A percentile compares a stretch with the other conserved stretches of the same genome.
Evolutionary conservation across 2,329 filamentous ascomycete species (phyloP).

Genomic region (Orbilia blumenaviensis): DNA sequence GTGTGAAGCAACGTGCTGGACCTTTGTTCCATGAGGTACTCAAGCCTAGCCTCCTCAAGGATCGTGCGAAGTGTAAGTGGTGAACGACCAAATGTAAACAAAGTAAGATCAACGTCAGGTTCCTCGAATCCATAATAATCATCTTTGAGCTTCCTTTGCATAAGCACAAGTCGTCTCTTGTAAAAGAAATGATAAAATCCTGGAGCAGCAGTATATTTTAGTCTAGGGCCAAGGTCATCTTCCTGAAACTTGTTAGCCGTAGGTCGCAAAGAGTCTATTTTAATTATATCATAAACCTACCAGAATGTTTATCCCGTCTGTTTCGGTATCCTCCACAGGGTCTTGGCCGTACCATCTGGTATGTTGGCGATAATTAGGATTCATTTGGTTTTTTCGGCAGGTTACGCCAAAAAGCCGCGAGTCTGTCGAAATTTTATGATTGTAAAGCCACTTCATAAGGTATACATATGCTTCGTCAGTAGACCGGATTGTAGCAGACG

Average conservation of each 20-base stretch:
- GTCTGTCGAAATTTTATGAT: conserved; percentile 57
- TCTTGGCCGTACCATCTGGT: conserved; percentile 36
- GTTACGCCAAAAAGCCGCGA: conserved; percentile 58
- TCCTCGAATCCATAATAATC: conserved; percentile 39
- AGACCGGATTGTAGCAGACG: conserved; percentile 57
- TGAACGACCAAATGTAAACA: conserved; percentile 55
- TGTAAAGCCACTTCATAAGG: conserved; percentile 57
- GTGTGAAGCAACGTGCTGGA: conserved; percentile 55
- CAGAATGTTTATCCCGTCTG: conserved; percentile 7
- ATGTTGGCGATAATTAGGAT: conserved; percentile 39
- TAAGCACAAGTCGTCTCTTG: conserved; percentile 52
- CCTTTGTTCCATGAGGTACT: conserved; percentile 54
- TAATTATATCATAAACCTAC: not conserved
- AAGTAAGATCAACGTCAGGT: conserved; percentile 42
- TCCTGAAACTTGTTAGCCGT: conserved; percentile 12
- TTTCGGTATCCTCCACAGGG: conserved; percentile 6
- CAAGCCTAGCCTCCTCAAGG: conserved; percentile 53
- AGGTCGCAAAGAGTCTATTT: not conserved
- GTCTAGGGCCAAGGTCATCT: conserved; percentile 48
- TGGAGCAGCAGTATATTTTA: conserved; percentile 55
- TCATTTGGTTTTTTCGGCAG: conserved; percentile 52
- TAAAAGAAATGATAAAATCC: conserved; percentile 53
- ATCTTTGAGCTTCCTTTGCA: conserved; percentile 53
- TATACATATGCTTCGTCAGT: conserved; percentile 58
- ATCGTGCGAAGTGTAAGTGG: conserved; percentile 51